Base-by-base conservation (phyloP, 2,329 filamentous ascomycete genomes). In the Penicillium occitanis region DNA sequence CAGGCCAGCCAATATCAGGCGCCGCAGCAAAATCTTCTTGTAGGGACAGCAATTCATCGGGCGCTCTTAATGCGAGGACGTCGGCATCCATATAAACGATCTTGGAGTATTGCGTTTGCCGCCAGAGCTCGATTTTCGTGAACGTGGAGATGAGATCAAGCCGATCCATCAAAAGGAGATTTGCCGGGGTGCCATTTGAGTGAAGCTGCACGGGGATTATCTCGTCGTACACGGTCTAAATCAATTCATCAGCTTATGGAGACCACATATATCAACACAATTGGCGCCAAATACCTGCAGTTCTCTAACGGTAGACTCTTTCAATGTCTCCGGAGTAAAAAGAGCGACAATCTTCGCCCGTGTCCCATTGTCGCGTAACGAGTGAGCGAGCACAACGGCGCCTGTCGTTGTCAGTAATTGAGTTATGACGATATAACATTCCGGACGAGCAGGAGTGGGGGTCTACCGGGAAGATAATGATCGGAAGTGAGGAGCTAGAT, bases 61-160 rank as follows among this genome's bases (percentile, higher is more conserved):
- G 91, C 40, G 93, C 92, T 71, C 93, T 86, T 69, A 97, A 86
- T 35, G 92, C 91, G n/a, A 99, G 90, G 48, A 97, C 87, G 74
- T 99, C 95, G 68, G 93, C 91, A 76, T 99, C 95, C 69, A 99
- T 85, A 78, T 98, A 99, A 66, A 99, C 91, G 65, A 99, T 92
- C 80, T 90, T 94, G 70, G 90, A 88, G 78, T 94, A 99, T 75
- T 97, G 92, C 2, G 87, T 90, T 79, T 93, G 91, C 70, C 90
- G 91, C 95, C 95, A 99, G 19, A 99, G 84, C 70, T 92, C 89
- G 79, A 99, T 93, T 82, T 99, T 99, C 71, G 95, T 98, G 75
- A 98, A 98, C 69, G 93, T 91, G 33, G 93, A 94, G 74, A 94
- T 89, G 61, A 99, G 85, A 75, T 99, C 95, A 69, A 89, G 86